Evolutionary conservation across 2,329 filamentous ascomycete species (phyloP).

Genomic region (Pseudogymnoascus sp.): DNA sequence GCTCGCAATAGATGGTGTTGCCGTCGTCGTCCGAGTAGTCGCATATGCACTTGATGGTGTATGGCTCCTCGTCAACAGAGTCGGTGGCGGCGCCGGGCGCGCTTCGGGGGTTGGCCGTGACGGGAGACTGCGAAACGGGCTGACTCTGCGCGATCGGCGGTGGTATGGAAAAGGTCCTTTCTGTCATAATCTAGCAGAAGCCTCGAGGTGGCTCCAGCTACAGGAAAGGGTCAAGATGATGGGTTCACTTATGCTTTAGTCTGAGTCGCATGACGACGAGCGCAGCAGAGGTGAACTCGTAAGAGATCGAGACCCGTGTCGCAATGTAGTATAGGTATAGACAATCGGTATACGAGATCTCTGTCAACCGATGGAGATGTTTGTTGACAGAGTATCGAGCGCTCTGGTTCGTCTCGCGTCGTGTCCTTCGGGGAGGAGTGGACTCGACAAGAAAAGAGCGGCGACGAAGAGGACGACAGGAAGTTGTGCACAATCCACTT

Average conservation of each 20-base stretch:
- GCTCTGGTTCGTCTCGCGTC: slow-evolving; percentile 13
- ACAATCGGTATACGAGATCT: neutral
- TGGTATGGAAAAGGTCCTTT: slow-evolving; percentile 29
- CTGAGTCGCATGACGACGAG: slow-evolving; percentile 33
- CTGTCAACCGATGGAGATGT: neutral
- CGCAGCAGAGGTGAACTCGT: slow-evolving; percentile 19
- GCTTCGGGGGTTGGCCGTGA: slow-evolving; percentile 21
- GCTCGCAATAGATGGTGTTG: slow-evolving; percentile 93
- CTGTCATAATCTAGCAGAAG: slow-evolving; percentile 33
- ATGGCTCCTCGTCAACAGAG: slow-evolving; percentile 64
- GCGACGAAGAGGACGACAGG: slow-evolving; percentile 9
- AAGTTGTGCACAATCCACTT: neutral
- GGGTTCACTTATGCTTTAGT: slow-evolving; percentile 28
- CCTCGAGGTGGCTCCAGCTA: slow-evolving; percentile 27
- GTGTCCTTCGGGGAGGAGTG: slow-evolving; percentile 11
- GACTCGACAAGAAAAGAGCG: slow-evolving; percentile 12
- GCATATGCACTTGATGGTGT: slow-evolving; percentile 98
- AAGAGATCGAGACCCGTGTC: neutral
- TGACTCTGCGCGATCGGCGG: slow-evolving; percentile 29
- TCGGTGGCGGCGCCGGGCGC: slow-evolving; percentile 33
- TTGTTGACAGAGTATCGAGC: slow-evolving; percentile 17
- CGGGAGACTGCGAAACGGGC: slow-evolving; percentile 19
- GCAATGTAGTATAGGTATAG: neutral
- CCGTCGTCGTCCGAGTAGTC: slow-evolving; percentile 91
- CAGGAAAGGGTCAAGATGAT: slow-evolving; percentile 23